These are phyloP conservation scores for Alternaria sp. DNA, from an alignment of 2,329 filamentous ascomycete genomes.

Conservation along the genomic window DNA sequence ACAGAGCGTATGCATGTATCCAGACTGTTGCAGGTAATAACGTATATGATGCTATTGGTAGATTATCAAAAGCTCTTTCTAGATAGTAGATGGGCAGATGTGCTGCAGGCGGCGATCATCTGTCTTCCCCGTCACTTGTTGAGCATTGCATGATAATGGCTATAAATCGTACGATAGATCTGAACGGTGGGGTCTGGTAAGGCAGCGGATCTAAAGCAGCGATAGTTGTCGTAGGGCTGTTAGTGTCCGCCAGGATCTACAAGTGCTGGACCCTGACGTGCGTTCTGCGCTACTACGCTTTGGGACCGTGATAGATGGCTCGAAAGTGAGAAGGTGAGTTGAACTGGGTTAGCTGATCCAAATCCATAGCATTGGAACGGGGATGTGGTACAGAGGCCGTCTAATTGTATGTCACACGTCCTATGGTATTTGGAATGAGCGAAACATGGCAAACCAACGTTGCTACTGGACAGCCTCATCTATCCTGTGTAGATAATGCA, in stretches of 20 bases:
- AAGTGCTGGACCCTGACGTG: constrained; percentile 11
- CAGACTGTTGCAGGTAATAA: neutral
- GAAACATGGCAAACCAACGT: neutral
- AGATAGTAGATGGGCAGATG: neutral
- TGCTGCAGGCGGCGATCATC: neutral
- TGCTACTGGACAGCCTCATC: neutral
- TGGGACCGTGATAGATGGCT: neutral
- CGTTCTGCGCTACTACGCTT: constrained; percentile 1
- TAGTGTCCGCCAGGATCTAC: constrained; percentile 8
- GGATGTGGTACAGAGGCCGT: neutral
- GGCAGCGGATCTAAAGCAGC: neutral
- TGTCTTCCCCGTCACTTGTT: neutral
- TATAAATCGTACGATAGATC: constrained; percentile 4
- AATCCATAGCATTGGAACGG: neutral
- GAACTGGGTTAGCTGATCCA: neutral
- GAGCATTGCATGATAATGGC: neutral
- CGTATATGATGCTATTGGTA: neutral
- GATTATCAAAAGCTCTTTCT: neutral
- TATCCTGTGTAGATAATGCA: constrained; percentile 4
- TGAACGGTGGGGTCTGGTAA: neutral
- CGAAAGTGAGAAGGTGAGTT: neutral
- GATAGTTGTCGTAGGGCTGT: constrained; percentile 4
- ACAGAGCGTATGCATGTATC: neutral
- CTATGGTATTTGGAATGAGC: neutral
- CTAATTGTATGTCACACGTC: neutral